These are phyloP conservation scores for Leccinellum rugosiceps DNA, from an alignment of 768 basidiomycete genomes.

Conservation along the genomic window DNA sequence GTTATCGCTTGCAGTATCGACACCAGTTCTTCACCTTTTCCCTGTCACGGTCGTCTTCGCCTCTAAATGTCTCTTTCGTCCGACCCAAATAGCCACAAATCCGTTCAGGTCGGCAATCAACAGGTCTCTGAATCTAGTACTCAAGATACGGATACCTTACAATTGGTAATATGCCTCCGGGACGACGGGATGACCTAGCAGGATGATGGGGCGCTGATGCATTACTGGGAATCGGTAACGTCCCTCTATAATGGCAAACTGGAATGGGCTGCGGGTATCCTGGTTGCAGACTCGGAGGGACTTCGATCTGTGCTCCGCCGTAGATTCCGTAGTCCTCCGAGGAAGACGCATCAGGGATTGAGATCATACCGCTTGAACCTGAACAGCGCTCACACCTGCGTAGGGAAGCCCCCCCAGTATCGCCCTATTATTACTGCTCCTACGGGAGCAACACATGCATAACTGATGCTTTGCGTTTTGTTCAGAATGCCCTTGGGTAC, in stretches of 20 bases:
- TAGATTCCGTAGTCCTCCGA: conserved; percentile 7
- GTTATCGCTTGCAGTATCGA: background rate
- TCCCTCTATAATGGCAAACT: conserved; percentile 61
- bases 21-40: background rate
- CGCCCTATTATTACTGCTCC: conserved; percentile 41
- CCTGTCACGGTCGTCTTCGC: background rate
- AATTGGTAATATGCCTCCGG: conserved; percentile 49
- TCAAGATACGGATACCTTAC: conserved; percentile 47
- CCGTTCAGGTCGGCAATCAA: conserved; percentile 23
- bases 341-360: conserved; percentile 59
- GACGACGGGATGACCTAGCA: conserved; percentile 30
- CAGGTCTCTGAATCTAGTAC: conserved; percentile 15
- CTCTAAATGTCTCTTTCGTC: conserved; percentile 23
- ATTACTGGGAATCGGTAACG: conserved; percentile 63
- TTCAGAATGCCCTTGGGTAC: conserved; percentile 72
- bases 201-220: conserved; percentile 26
- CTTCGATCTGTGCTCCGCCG: conserved; percentile 6
- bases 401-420: conserved; percentile 91
- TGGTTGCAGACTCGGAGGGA: conserved; percentile 33
- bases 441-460: conserved; percentile 35
- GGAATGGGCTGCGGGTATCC: conserved; percentile 91
- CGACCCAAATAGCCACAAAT: conserved; percentile 9
- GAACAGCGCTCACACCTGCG: conserved; percentile 97
- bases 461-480: conserved; percentile 47
- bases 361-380: conserved; percentile 98